Evolutionary conservation across 2,329 filamentous ascomycete genomes (phyloP).

Genomic region (Thielaviopsis populi): DNA sequence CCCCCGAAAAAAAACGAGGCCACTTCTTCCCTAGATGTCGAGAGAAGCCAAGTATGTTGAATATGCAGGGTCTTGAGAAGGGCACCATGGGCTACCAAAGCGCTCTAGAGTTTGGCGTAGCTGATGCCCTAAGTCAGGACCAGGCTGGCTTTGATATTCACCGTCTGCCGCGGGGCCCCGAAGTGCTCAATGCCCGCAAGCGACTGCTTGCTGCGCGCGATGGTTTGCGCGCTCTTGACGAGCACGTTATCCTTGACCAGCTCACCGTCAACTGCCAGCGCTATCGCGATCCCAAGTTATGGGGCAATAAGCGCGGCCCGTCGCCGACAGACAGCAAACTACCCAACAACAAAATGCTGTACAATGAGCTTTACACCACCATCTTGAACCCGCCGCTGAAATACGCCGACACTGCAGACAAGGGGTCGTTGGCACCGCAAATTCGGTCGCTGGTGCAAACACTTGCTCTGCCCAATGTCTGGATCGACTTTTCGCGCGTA

Average conservation of each 20-base stretch:
- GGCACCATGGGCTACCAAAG: conserved; percentile 56
- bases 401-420: conserved; percentile 42
- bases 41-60: conserved; percentile 56
- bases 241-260: conserved; percentile 42
- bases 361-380: conserved; percentile 46
- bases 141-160: conserved; percentile 44
- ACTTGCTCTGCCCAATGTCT: conserved; percentile 49
- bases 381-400: conserved; percentile 42
- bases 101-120: conserved; percentile 48
- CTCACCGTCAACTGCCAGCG: conserved; percentile 41
- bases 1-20: conserved; percentile 32
- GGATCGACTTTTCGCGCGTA: conserved; percentile 59
- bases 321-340: neutral
- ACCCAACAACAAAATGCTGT: conserved; percentile 31
- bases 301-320: conserved; percentile 31
- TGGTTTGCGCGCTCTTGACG: conserved; percentile 40
- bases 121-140: conserved; percentile 49
- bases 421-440: conserved; percentile 51
- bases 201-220: conserved; percentile 39
- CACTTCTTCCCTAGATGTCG: conserved; percentile 45
- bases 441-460: conserved; percentile 53
- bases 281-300: conserved; percentile 36
- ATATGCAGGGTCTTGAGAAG: conserved; percentile 55
- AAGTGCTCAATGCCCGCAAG: conserved; percentile 43
- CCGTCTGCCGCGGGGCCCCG: conserved; percentile 36